These are phyloP conservation scores for Tolypocladium album DNA, from an alignment of 2,329 filamentous ascomycete species.

Conservation along the genomic window DNA sequence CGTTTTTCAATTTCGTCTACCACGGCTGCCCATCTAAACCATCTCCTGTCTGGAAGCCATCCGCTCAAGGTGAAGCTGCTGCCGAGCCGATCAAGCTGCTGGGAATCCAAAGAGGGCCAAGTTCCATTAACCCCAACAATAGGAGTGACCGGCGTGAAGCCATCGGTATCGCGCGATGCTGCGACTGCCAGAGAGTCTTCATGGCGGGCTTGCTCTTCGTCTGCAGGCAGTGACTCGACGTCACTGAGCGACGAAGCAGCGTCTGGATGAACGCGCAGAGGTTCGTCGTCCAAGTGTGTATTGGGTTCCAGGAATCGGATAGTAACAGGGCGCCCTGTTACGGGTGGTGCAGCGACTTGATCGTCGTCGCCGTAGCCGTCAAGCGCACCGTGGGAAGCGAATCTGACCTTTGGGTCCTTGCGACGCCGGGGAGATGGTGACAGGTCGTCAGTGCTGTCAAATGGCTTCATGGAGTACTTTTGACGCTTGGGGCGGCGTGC, in stretches of 20 bases:
- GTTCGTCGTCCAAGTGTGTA: slow-evolving; percentile 17
- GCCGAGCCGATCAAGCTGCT: slow-evolving; percentile 24
- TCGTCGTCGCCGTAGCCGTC: background rate
- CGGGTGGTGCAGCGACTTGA: background rate
- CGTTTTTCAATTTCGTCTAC: slow-evolving; percentile 16
- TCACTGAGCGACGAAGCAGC: background rate
- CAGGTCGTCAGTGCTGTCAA: background rate
- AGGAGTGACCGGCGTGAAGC: slow-evolving; percentile 10
- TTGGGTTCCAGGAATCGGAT: slow-evolving; percentile 32
- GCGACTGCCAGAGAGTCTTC: background rate
- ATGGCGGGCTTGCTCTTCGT: background rate
- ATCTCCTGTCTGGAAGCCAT: slow-evolving; percentile 29
- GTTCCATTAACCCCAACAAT: slow-evolving; percentile 13
- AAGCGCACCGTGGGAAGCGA: background rate
- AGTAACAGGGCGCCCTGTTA: too few species aligned
- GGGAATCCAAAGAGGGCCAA: slow-evolving; percentile 19
- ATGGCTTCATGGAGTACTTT: background rate
- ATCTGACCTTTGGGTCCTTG: background rate
- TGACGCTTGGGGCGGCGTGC: slow-evolving; percentile 6
- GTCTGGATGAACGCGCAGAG: background rate
- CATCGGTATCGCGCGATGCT: background rate
- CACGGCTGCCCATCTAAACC: slow-evolving; percentile 22
- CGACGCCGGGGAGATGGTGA: background rate
- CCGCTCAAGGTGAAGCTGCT: slow-evolving; percentile 31
- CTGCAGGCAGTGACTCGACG: background rate